Conservation (phyloP, 148 eudicot species). For the Chenopodium quinoa region DNA sequence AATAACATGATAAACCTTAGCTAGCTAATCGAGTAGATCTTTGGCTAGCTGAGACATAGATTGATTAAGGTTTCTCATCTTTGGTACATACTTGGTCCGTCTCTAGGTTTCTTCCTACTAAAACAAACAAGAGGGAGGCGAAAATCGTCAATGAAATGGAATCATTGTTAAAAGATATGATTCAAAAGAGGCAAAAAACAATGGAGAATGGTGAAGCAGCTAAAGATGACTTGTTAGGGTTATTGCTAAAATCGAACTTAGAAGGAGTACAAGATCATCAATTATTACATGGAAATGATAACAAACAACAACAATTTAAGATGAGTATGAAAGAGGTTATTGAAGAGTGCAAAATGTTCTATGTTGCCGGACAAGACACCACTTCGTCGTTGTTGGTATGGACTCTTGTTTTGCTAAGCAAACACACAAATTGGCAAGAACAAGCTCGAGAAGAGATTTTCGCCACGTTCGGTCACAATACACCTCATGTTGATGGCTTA, state of each 20-base stretch:
- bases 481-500: slow-evolving; percentile 31
- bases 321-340: slow-evolving; percentile 41
- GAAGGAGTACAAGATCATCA: slow-evolving; percentile 10
- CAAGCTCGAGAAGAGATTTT: slow-evolving; percentile 43
- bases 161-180: slow-evolving; percentile 26
- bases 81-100: background rate
- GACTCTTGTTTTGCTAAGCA: slow-evolving; percentile 45
- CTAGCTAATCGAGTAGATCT: no score
- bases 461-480: slow-evolving; percentile 24
- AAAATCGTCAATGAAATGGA: slow-evolving; percentile 34
- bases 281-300: background rate
- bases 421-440: slow-evolving; percentile 42
- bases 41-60: no score
- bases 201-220: slow-evolving; percentile 29
- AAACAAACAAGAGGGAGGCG: slow-evolving; percentile 32
- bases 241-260: slow-evolving; percentile 32
- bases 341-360: slow-evolving; percentile 52
- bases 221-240: slow-evolving; percentile 36
- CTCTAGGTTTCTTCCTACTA: slow-evolving; percentile 38
- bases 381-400: slow-evolving; percentile 39
- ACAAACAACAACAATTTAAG: slow-evolving; percentile 15
- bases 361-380: slow-evolving; percentile 48
- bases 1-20: no score
- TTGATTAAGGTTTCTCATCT: background rate
- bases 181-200: slow-evolving; percentile 28